Conservation (phyloP, 2,329 filamentous ascomycete genomes). For the Pseudopyrenochaeta lycopersici region DNA sequence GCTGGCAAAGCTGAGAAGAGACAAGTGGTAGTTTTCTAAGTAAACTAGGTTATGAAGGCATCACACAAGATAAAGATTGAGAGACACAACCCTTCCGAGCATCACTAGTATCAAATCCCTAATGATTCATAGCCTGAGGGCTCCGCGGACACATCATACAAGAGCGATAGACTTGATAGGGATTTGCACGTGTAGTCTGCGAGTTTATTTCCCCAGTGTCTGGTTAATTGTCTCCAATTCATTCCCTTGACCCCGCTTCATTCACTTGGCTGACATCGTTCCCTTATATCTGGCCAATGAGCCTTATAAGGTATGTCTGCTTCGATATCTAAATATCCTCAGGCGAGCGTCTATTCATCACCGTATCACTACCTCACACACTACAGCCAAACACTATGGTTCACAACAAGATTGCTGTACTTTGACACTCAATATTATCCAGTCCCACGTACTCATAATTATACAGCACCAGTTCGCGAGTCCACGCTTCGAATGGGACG, state of each 20-base stretch:
- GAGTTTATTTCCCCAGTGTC: not conserved
- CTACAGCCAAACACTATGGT: conserved; percentile 13
- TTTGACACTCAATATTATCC: not conserved
- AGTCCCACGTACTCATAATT: conserved; percentile 11
- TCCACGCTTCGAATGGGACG: conserved; percentile 33
- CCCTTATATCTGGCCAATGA: not conserved
- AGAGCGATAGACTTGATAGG: too few relatives aligned
- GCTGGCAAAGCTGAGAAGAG: conserved; percentile 48
- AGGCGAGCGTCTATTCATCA: too few relatives aligned
- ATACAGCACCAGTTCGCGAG: conserved; percentile 31
- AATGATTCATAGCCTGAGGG: too few relatives aligned
- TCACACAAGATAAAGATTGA: too few relatives aligned
- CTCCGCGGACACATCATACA: too few relatives aligned
- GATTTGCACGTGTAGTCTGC: not conserved
- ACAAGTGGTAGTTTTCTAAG: conserved; percentile 49
- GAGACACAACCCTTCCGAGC: not conserved
- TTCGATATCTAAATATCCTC: too few relatives aligned
- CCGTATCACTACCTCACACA: too few relatives aligned
- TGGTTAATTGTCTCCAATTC: not conserved
- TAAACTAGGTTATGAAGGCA: not conserved
- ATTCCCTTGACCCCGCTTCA: conserved; percentile 1
- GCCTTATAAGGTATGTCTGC: too few relatives aligned
- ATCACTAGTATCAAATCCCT: too few relatives aligned
- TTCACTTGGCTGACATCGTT: conserved; percentile 2
- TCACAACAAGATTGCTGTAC: conserved; percentile 16